phyloP scores from a whole-genome alignment of 768 basidiomycete species.

The Lactifluus echinatus region DNA sequence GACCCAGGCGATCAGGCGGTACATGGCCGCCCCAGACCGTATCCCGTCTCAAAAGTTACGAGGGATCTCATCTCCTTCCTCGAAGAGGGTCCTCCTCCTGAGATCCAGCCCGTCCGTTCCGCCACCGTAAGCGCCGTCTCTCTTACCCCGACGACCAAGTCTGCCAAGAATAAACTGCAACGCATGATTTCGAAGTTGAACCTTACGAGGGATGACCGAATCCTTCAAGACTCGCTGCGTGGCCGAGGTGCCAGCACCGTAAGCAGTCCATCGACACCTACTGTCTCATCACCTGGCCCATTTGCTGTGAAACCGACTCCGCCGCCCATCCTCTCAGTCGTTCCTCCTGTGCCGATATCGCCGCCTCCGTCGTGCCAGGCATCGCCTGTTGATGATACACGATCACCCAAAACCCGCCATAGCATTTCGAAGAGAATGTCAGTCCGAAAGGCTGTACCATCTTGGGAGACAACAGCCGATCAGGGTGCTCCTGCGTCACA shows the following conservation, averaged over 20 bases:
- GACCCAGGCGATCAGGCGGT: conserved; percentile 5
- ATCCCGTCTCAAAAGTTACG: conserved; percentile 36
- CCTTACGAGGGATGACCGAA: conserved; percentile 32
- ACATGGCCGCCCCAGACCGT: conserved; percentile 7
- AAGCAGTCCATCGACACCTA: conserved; percentile 21
- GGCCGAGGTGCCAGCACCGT: conserved; percentile 25
- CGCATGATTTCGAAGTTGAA: conserved; percentile 76
- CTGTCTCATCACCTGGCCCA: conserved; percentile 1
- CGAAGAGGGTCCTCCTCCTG: conserved; percentile 46
- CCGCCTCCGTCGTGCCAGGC: conserved; percentile 15
- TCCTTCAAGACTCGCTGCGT: conserved; percentile 24
- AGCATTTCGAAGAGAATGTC: conserved; percentile 27
- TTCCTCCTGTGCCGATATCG: conserved; percentile 9
- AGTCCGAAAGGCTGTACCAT: conserved; percentile 25
- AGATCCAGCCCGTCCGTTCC: conserved; percentile 20
- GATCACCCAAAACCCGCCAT: background rate
- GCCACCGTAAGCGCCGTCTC: conserved; percentile 14
- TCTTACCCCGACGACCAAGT: conserved; percentile 20
- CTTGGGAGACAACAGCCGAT: conserved; percentile 24
- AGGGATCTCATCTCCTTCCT: conserved; percentile 50
- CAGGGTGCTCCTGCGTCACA: conserved; percentile 3
- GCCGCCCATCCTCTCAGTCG: conserved; percentile 9
- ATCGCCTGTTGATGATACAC: conserved; percentile 14
- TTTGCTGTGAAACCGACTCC: conserved; percentile 13
- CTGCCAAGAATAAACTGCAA: conserved; percentile 44